Conservation (phyloP, 208 protist species). For the Balamuthia mandrillaris region DNA sequence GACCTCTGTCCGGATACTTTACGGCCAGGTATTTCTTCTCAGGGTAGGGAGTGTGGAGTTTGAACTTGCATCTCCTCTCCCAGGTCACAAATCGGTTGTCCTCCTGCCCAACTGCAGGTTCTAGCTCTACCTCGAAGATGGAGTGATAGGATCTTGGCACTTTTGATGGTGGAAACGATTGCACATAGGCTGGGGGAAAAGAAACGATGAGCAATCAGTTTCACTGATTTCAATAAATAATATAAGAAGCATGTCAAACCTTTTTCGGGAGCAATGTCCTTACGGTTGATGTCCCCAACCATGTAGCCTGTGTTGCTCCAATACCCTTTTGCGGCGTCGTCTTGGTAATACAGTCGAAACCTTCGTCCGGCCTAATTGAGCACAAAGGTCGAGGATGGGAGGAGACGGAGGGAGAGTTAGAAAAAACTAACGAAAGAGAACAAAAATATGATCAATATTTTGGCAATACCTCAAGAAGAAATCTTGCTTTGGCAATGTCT, state of each 20-base stretch:
- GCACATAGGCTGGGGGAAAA: neutral
- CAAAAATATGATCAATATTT: too few species aligned
- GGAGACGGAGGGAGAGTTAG: too few species aligned
- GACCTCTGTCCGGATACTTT: too few species aligned
- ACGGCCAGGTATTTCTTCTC: constrained; percentile 10
- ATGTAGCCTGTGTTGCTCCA: neutral
- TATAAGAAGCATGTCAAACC: neutral
- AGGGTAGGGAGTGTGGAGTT: constrained; percentile 20
- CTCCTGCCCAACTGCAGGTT: neutral
- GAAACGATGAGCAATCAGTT: neutral
- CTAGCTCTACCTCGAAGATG: constrained; percentile 29
- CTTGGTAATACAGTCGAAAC: constrained; percentile 25
- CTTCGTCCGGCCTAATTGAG: neutral
- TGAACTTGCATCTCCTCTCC: constrained; percentile 20
- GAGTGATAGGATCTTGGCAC: constrained; percentile 23
- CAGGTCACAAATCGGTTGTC: neutral
- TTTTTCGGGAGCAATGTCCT: neutral
- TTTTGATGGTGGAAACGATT: neutral
- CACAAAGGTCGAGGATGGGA: too few species aligned
- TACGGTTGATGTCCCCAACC: neutral
- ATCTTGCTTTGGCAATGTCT: neutral
- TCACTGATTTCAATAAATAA: neutral
- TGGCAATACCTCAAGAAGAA: neutral
- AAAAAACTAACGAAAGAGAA: too few species aligned
- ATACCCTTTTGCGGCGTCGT: neutral